These are phyloP conservation scores for Xylaria scruposa DNA, from an alignment of 495 filamentous ascomycete genomes.

Conservation along the genomic window DNA sequence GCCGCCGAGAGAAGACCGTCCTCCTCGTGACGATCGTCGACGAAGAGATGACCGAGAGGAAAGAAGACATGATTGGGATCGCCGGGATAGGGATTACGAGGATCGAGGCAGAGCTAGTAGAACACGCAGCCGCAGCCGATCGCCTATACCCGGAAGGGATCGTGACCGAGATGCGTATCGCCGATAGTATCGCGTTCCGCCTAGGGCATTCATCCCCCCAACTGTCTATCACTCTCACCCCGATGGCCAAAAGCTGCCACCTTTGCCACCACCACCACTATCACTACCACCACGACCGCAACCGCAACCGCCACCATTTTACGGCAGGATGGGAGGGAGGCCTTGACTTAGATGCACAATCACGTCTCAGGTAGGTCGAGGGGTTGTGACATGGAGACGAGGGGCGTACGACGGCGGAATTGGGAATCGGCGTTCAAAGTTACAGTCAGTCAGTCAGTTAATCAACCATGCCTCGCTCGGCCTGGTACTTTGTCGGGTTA, in stretches of 20 bases:
- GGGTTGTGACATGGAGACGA: conserved; percentile 7
- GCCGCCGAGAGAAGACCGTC: conserved; percentile 41
- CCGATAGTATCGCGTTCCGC: conserved; percentile 37
- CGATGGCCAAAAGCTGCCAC: background rate
- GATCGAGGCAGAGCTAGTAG: conserved; percentile 52
- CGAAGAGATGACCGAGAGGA: conserved; percentile 53
- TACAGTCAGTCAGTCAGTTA: conserved; percentile 19
- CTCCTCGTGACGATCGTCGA: conserved; percentile 53
- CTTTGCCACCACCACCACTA: background rate
- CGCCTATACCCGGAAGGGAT: conserved; percentile 53
- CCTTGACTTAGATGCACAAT: conserved; percentile 20
- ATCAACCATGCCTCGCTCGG: background rate
- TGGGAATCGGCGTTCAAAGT: conserved; percentile 19
- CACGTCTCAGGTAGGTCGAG: conserved; percentile 1
- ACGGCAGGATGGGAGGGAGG: background rate
- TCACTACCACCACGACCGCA: background rate
- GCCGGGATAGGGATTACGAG: conserved; percentile 55
- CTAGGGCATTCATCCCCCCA: background rate
- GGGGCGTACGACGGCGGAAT: conserved; percentile 9
- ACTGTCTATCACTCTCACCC: background rate
- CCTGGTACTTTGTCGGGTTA: conserved; percentile 3
- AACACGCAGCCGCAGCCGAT: conserved; percentile 58
- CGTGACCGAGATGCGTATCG: conserved; percentile 53
- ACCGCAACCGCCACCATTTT: background rate
- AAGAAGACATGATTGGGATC: conserved; percentile 43